Conservation (phyloP, 345 rosid species). For the Noccaea bulbosa region DNA sequence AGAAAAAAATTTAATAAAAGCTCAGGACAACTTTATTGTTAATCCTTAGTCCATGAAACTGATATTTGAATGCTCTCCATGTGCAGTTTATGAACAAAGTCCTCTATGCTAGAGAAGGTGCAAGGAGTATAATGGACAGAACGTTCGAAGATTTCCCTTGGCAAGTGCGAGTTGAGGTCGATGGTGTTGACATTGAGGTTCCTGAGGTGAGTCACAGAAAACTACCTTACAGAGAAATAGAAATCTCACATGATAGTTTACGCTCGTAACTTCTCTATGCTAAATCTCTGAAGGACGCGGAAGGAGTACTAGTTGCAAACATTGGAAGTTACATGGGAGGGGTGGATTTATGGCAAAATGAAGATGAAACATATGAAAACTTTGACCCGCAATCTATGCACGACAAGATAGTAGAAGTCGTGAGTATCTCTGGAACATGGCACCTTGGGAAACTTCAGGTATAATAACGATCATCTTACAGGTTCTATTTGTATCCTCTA, state of each 20-base stretch:
- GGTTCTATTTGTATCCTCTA: neutral
- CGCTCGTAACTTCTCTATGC: constrained; percentile 19
- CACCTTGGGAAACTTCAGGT: constrained; percentile 97
- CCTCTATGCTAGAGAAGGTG: constrained; percentile 93
- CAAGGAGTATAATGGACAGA: constrained; percentile 87
- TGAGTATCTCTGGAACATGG: constrained; percentile 94
- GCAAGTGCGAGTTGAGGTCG: constrained; percentile 90
- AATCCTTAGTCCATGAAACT: constrained; percentile 4
- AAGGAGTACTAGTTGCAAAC: constrained; percentile 88
- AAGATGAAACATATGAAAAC: constrained; percentile 78
- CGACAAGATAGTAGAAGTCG: constrained; percentile 82
- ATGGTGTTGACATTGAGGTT: constrained; percentile 81
- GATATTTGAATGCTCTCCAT: constrained; percentile 20
- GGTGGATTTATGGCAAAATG: constrained; percentile 90
- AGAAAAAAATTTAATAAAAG: neutral
- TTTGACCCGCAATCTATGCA: constrained; percentile 92
- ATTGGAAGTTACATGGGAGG: constrained; percentile 99
- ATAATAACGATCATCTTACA: constrained; percentile 24
- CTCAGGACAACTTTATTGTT: constrained; percentile 7
- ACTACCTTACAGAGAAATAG: neutral
- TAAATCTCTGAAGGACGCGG: constrained; percentile 68
- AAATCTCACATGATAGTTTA: neutral
- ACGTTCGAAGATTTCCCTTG: constrained; percentile 83
- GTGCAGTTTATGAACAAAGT: constrained; percentile 94
- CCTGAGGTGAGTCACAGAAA: constrained; percentile 69